Evolutionary conservation across 495 filamentous ascomycete genomes (phyloP), one percentile per base, ranked within the genome.

Genomic region (Podospora appendiculata): DNA sequence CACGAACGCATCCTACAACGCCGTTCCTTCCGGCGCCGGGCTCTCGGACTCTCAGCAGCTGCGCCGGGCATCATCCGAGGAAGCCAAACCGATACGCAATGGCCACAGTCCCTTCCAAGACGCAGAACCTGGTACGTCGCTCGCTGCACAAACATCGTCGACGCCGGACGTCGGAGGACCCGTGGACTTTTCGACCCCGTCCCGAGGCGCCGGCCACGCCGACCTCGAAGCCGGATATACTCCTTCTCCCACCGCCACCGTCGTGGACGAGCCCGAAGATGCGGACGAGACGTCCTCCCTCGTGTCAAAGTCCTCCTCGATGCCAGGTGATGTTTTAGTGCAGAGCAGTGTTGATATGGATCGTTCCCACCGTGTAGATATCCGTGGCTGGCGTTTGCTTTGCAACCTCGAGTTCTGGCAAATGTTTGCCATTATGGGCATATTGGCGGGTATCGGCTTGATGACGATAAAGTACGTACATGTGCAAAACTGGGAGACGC

Each of bases 401-500:
- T 72, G 71, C 35, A 79, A 76, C 44, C 55, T 84, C 48, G 88
- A 95, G 47, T 98, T 97, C 68, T 97, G 90, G 89, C 83, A 93
- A 58, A 70, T 94, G 39, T 97, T 90, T 64, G 58, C 79, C 47
- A 80, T 94, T 38, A 86, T 97, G 79, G 92, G 85, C 34, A 77
- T 96, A 13, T 72, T 97, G 54, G 89, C 90, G 16, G 93, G 93
- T 41, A 87, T 96, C 62, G 93, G 93, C 10, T 69, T 97, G 61
- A 98, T 98, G 93, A 97, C 94, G 3, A 98, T 98, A 66, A 98
- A 98, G 90, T 95, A 72, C 69, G 89, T 13, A 17, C 32, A 36
- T 16, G 2, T 39, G 10, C 4, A 10, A 33, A 42, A 13, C 25
- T n/a, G 1, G 6, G 25, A 25, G 25, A 25, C 5, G 5, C 2